A percentile compares a stretch with the other conserved stretches of the same genome.
These are phyloP conservation scores for Triglochin maritima DNA, from an alignment of 106 monocot species.

Conservation along the genomic window DNA sequence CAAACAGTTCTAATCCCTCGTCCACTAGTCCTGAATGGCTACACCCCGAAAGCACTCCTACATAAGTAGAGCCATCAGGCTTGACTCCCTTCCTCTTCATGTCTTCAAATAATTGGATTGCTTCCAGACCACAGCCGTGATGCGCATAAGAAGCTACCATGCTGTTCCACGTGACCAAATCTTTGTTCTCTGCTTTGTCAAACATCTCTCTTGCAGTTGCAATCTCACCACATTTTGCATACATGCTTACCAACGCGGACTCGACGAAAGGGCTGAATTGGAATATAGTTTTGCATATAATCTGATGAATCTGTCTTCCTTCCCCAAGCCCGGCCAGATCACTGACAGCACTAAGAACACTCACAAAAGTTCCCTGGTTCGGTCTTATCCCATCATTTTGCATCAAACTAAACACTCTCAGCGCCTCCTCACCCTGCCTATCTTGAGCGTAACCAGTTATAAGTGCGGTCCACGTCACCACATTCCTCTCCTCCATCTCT, in stretches of 20 bases:
- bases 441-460: constrained; percentile 31
- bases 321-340: constrained; percentile 14
- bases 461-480: constrained; percentile 41
- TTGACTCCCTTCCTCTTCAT: constrained; percentile 33
- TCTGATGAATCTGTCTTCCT: background rate
- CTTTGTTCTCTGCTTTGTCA: no score
- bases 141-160: constrained; percentile 44
- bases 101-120: constrained; percentile 30
- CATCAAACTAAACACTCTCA: no score
- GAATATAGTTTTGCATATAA: no score
- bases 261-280: no score
- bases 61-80: constrained; percentile 56
- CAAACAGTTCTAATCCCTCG: constrained; percentile 32
- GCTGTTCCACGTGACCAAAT: constrained; percentile 13
- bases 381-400: no score
- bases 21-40: constrained; percentile 67
- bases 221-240: no score
- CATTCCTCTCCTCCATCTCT: constrained; percentile 27
- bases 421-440: no score
- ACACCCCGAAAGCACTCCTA: constrained; percentile 63
- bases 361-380: no score
- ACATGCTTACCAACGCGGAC: no score
- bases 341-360: no score
- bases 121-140: constrained; percentile 46
- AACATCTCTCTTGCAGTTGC: no score